Evolutionary conservation across 768 basidiomycete genomes (phyloP), one percentile per base, ranked within the genome.

Genomic region (Tulasnella sp.): DNA sequence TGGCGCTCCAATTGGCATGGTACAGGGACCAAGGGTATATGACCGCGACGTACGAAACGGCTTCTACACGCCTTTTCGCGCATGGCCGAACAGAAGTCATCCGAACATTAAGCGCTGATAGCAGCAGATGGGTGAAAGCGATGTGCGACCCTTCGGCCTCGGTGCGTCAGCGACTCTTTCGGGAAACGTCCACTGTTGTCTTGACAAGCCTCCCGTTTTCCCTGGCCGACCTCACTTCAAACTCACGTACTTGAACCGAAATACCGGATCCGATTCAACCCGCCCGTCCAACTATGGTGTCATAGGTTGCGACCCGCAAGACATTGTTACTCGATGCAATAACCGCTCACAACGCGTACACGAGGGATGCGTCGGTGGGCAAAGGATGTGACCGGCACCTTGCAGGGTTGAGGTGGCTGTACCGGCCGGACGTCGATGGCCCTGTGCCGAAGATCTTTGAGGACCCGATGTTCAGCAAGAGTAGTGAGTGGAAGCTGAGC

Each of bases 21-120:
- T 93, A 92, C 84, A 88, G 88, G 81, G 89, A 90, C 29, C 91
- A 90, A 67, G 89, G 89, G 14, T 83, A 85, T 76, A 91, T 93
- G 80, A 93, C 93, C 3, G 93, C 96, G 1, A 94, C 93, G 8
- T 97, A 98, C 82, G 96, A 98, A 83, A 97, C 96, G 0, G 93
- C 91, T 0, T 87, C 96, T 39, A 97, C 96, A 1, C 88, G 94
- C 34, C 87, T 92, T 82, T 96, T 96, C 84, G 85, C 91, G 77
- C 89, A 91, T 78, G 96, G 94, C 19, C 88, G 96, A 22, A 97
- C 96, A 1, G 96, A 98, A 81, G 95, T 93, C 0, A 89, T 98
- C 72, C 89, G 96, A 34, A 88, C 90, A 0, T 85, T 92, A 64
- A 91, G 90, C 71, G 84, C 83, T 25, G 92, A 95, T 78, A 91